phyloP scores from a whole-genome alignment of 1,284 basidiomycete genomes.

The Cryptococcus jaspeensis region DNA sequence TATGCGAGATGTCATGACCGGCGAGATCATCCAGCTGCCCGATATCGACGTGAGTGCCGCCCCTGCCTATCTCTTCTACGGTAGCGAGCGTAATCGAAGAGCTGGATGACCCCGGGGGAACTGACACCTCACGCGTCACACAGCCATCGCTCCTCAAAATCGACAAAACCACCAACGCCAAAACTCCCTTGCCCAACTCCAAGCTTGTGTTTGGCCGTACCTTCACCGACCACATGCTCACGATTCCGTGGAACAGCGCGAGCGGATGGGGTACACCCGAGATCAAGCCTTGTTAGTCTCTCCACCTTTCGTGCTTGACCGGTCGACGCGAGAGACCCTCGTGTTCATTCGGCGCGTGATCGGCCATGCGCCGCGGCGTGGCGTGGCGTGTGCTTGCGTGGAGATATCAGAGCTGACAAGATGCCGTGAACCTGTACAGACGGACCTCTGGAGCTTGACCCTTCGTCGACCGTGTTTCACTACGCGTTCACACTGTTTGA shows the following conservation, averaged over 20 bases:
- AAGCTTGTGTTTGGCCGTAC: slow-evolving; percentile 57
- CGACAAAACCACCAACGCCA: slow-evolving; percentile 53
- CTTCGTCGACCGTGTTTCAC: slow-evolving; percentile 85
- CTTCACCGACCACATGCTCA: slow-evolving; percentile 89
- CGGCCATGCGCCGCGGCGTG: too few species aligned
- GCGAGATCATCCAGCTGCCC: slow-evolving; percentile 53
- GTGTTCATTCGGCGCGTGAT: neutral
- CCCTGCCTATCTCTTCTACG: too few species aligned
- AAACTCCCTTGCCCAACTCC: slow-evolving; percentile 47
- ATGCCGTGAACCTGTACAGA: slow-evolving; percentile 55
- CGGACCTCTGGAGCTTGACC: slow-evolving; percentile 71
- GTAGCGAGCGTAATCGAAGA: too few species aligned
- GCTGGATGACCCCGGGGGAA: neutral
- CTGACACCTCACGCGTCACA: neutral
- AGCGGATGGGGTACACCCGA: slow-evolving; percentile 79
- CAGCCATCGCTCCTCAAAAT: slow-evolving; percentile 59
- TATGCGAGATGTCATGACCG: slow-evolving; percentile 54
- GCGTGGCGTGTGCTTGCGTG: neutral
- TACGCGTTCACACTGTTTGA: slow-evolving; percentile 84
- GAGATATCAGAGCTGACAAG: neutral
- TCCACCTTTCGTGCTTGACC: neutral
- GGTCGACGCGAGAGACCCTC: neutral
- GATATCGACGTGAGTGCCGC: slow-evolving; percentile 53
- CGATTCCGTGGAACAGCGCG: slow-evolving; percentile 70
- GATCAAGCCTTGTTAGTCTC: slow-evolving; percentile 73